Evolutionary conservation across 352 stramenopile species (phyloP), one percentile per base, ranked within the genome.

Genomic region (Globisporangium parvum): DNA sequence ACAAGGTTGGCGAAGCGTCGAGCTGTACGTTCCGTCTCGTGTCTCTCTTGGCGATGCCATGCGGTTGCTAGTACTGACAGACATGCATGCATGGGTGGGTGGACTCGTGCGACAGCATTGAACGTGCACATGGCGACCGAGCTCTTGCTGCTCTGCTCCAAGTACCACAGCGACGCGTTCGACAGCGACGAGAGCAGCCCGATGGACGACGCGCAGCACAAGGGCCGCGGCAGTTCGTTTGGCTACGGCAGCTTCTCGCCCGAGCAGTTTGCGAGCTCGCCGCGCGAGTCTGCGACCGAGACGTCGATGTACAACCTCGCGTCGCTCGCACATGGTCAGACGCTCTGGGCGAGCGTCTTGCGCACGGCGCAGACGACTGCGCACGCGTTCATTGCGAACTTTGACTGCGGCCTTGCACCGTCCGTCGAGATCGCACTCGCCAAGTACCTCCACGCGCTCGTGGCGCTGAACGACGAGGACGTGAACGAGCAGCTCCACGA

Each of bases 241-340:
- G 73, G 70, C 3, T 86, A 83, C 52, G 72, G 69, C 0, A 79
- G 53, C 57, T 81, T 77, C 53, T 69, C 71, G 21, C 70, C 71
- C 0, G 83, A 93, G 26, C 73, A 83, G 14, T 87, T 84, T 40
- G 60, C 75, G 20, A 72, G 63, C 33, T 87, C 78, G 4, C 73
- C 75, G 9, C 75, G 81, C 9, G 72, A 86, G 10, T 84, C 76
- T 11, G 53, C 52, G 10, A 83, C 67, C 9, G 81, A 90, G 23
- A 75, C 77, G 23, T 70, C 81, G 2, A 94, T 94, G 84, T 94
- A 94, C 67, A 90, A 86, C 55, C 60, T 94, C n/a, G 62, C 64
- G 17, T 72, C 80, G 24, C 60, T 94, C 0, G 73, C 80, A 4
- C 68, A 73, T 41, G 70, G 73, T 5, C 59, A 85, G 14, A 66